Percentiles rank a stretch among this genome's conserved stretches.
Evolutionary conservation across 2,329 filamentous ascomycete species (phyloP).

Genomic region (Bipolaris sorokiniana): DNA sequence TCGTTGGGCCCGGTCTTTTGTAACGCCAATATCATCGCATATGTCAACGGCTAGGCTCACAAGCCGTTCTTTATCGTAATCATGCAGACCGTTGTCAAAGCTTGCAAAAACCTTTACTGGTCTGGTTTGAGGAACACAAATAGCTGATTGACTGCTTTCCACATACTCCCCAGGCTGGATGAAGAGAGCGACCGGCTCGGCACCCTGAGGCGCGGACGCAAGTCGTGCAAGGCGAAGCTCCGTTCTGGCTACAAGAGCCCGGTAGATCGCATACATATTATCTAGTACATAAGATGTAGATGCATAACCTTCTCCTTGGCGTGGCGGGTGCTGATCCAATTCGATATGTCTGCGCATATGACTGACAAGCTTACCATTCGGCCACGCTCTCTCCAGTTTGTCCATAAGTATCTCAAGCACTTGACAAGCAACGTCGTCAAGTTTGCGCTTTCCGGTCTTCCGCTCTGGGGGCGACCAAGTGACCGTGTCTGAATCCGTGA

Average conservation of each 20-base stretch:
- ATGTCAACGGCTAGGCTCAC: constrained; percentile 19
- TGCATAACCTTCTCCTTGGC: not conserved
- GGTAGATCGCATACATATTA: constrained; percentile 16
- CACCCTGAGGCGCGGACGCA: constrained; percentile 1
- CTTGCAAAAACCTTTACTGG: constrained; percentile 19
- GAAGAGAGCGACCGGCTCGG: constrained; percentile 17
- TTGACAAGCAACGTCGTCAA: not conserved
- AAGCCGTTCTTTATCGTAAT: constrained; percentile 14
- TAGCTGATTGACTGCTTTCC: not conserved
- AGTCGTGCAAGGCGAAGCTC: constrained; percentile 16
- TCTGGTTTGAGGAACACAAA: not conserved
- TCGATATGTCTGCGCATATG: not conserved
- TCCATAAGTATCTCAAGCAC: not conserved
- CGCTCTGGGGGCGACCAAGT: not conserved
- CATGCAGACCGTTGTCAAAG: constrained; percentile 16
- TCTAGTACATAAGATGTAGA: constrained; percentile 14
- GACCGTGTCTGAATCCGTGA: not conserved
- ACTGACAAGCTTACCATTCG: not conserved
- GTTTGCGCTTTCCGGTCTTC: not conserved
- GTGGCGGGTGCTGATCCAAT: constrained; percentile 1
- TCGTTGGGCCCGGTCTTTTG: not conserved
- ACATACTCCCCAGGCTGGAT: constrained; percentile 9
- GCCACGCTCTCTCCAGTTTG: not conserved
- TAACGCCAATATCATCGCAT: not conserved
- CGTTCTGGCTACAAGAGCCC: constrained; percentile 8